Conservation (phyloP, 2,329 filamentous ascomycete genomes). For the Neodidymelliopsis sp. region DNA sequence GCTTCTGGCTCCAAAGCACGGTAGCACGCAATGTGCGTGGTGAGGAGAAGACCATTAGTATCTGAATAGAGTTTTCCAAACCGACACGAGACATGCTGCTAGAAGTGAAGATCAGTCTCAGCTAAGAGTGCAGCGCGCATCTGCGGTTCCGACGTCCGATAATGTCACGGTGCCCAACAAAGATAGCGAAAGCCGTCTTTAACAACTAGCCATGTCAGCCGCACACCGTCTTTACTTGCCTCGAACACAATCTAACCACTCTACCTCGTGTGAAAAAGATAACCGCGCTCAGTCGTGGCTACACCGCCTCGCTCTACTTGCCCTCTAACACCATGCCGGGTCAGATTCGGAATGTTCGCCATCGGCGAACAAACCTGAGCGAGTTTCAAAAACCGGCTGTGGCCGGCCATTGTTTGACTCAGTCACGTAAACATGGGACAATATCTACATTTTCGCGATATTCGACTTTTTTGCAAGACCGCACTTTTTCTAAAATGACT, state of each 20-base stretch:
- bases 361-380: slow-evolving; percentile 13
- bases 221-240: not conserved
- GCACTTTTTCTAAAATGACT: slow-evolving; percentile 1
- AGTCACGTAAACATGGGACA: not conserved
- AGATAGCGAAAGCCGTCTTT: not conserved
- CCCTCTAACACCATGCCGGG: slow-evolving; percentile 16
- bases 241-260: not conserved
- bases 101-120: not conserved
- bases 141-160: slow-evolving; percentile 7
- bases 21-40: not conserved
- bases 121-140: too few species aligned
- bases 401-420: not conserved
- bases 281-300: slow-evolving; percentile 2
- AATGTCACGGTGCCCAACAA: not conserved
- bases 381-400: slow-evolving; percentile 8
- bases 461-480: slow-evolving; percentile 1
- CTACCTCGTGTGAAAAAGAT: not conserved
- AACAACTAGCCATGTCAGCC: not conserved
- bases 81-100: not conserved
- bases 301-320: slow-evolving; percentile 19
- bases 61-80: not conserved
- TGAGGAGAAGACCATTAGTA: slow-evolving; percentile 3
- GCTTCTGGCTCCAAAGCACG: not conserved
- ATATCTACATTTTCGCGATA: slow-evolving; percentile 7
- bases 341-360: slow-evolving; percentile 4